Evolutionary conservation across 768 basidiomycete genomes (phyloP).

Genomic region (Dendrothele bispora): DNA sequence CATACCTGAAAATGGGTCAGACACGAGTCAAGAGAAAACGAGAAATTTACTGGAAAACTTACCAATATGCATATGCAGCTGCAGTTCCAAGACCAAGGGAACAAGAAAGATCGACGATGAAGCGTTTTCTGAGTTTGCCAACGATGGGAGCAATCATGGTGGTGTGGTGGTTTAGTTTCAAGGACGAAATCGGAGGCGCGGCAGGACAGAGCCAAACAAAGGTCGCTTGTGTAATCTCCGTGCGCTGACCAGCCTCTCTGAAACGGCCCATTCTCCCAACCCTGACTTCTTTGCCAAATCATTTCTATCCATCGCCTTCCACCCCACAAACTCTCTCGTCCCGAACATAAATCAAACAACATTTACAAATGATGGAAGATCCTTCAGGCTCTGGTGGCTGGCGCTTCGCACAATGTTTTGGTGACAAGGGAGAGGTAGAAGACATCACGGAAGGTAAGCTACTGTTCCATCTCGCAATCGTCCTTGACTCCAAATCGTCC

Average conservation of each 20-base stretch:
- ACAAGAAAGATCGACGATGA: conserved; percentile 82
- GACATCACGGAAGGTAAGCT: conserved; percentile 96
- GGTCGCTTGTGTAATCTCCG: neutral
- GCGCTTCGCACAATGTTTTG: conserved; percentile 99
- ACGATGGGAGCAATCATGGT: conserved; percentile 90
- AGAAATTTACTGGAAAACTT: conserved; percentile 34
- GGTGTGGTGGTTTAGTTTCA: conserved; percentile 25
- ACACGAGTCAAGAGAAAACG: conserved; percentile 16
- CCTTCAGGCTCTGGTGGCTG: conserved; percentile 88
- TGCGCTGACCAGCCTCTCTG: neutral
- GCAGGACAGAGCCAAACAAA: conserved; percentile 31
- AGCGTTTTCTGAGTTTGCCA: conserved; percentile 89
- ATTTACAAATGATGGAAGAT: conserved; percentile 66
- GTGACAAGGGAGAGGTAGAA: conserved; percentile 99
- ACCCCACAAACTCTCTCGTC: conserved; percentile 1
- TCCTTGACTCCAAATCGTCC: conserved; percentile 2
- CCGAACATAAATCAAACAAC: neutral
- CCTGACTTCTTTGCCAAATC: neutral
- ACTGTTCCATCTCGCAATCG: neutral
- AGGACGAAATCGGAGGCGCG: conserved; percentile 22
- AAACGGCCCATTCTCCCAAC: neutral
- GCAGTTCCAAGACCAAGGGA: conserved; percentile 76
- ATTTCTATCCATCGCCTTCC: neutral
- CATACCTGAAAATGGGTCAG: conserved; percentile 63
- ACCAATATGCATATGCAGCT: conserved; percentile 85